These are phyloP conservation scores for Nepenthes mirabilis DNA, from an alignment of 148 eudicot genomes.

Conservation along the genomic window DNA sequence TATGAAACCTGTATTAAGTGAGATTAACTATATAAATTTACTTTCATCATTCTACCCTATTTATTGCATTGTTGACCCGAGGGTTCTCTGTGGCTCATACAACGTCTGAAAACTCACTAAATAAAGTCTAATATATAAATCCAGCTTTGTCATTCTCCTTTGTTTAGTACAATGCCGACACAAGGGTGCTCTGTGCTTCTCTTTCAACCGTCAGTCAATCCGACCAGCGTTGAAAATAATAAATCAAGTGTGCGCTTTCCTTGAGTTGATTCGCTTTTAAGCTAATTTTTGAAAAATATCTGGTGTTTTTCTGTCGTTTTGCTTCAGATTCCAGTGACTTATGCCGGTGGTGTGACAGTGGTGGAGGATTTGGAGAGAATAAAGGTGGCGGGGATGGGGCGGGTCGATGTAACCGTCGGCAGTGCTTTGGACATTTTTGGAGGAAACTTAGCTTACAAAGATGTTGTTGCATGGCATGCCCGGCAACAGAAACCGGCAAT, in stretches of 20 bases:
- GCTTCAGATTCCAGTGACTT: slow-evolving; percentile 82
- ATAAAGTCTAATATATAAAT: too few relatives aligned
- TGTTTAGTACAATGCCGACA: too few relatives aligned
- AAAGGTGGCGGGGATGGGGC: slow-evolving; percentile 70
- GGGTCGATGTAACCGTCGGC: slow-evolving; percentile 86
- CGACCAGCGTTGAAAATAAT: too few relatives aligned
- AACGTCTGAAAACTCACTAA: too few relatives aligned
- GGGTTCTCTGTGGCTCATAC: too few relatives aligned
- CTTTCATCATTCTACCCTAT: too few relatives aligned
- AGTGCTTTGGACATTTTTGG: slow-evolving; percentile 96
- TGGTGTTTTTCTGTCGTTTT: slow-evolving; percentile 1
- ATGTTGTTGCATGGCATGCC: slow-evolving; percentile 74
- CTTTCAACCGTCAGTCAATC: not conserved
- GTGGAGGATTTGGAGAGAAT: slow-evolving; percentile 78
- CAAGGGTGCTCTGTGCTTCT: too few relatives aligned
- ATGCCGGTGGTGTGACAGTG: slow-evolving; percentile 92
- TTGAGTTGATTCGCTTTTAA: not conserved
- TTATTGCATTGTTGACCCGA: too few relatives aligned
- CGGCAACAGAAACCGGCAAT: slow-evolving; percentile 3
- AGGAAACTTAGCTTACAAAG: slow-evolving; percentile 65
- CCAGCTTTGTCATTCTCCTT: too few relatives aligned
- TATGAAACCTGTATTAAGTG: too few relatives aligned
- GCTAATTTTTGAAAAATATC: not conserved
- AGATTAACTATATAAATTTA: too few relatives aligned
- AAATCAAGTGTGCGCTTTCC: too few relatives aligned